These are phyloP conservation scores for Ophiostoma fasciatum DNA, from an alignment of 2,329 filamentous ascomycete genomes.

Conservation along the genomic window DNA sequence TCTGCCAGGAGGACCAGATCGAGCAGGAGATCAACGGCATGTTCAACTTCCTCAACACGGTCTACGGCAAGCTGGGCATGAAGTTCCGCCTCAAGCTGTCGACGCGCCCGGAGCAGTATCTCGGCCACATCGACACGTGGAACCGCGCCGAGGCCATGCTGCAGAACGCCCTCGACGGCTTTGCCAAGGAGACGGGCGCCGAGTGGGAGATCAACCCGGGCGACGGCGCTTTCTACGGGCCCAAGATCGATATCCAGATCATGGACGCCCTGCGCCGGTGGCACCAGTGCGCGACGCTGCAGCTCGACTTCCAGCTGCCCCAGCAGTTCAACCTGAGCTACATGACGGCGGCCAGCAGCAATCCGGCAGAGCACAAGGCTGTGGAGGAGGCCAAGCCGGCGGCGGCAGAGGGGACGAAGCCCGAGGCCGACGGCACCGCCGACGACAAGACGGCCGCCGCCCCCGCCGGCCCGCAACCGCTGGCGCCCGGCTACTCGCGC, in stretches of 20 bases:
- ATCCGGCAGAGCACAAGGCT: conserved; percentile 1
- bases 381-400: conserved; percentile 3
- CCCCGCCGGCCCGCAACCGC: conserved; percentile 25
- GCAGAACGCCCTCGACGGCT: conserved; percentile 43
- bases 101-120: conserved; percentile 60
- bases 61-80: conserved; percentile 55
- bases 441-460: conserved; percentile 25
- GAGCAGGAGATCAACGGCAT: conserved; percentile 58
- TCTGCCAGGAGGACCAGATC: conserved; percentile 67
- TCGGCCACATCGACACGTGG: conserved; percentile 57
- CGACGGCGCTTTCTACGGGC: conserved; percentile 81
- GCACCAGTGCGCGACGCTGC: conserved; percentile 77
- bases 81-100: conserved; percentile 67
- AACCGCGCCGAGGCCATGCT: conserved; percentile 53
- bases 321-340: conserved; percentile 14
- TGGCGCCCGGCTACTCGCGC: conserved; percentile 56
- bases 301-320: conserved; percentile 65
- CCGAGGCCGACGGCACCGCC: conserved; percentile 10
- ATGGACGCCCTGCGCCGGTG: conserved; percentile 71
- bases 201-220: conserved; percentile 64
- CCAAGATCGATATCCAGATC: conserved; percentile 88
- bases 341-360: conserved; percentile 16
- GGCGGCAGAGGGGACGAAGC: background rate
- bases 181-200: too few relatives aligned
- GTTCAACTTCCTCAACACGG: conserved; percentile 57